phyloP scores from a whole-genome alignment of 768 basidiomycete species.

The Mrakia gelida region DNA sequence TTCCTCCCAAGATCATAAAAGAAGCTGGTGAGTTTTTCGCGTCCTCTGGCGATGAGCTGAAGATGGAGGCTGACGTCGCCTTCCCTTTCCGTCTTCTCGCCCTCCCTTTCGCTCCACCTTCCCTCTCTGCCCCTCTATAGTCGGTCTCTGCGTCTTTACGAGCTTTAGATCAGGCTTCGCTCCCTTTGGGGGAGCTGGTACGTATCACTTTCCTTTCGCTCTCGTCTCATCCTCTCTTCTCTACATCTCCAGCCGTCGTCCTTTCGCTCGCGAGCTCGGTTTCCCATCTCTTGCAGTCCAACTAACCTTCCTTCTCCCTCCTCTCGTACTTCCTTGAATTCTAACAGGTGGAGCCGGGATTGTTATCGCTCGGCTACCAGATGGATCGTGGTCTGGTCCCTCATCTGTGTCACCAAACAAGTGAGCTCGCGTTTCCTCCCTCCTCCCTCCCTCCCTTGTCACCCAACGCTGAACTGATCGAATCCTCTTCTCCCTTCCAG shows the following conservation, averaged over 20 bases:
- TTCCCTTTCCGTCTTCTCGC: neutral
- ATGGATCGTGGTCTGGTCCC: conserved; percentile 45
- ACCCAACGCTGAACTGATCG: too few species aligned
- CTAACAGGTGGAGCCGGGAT: conserved; percentile 40
- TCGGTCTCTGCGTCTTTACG: conserved; percentile 45
- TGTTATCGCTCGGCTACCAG: conserved; percentile 44
- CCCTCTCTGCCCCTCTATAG: neutral
- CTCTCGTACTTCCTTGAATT: neutral
- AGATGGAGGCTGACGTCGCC: neutral
- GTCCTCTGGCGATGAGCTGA: neutral
- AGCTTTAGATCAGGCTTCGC: conserved; percentile 43
- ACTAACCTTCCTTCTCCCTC: neutral
- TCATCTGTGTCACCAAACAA: conserved; percentile 44
- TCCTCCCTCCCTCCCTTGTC: neutral
- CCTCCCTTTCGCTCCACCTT: neutral
- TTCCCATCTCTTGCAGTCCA: too few species aligned
- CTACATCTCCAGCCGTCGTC: neutral
- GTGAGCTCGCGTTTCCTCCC: neutral
- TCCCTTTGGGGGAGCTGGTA: conserved; percentile 43
- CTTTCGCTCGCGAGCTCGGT: neutral
- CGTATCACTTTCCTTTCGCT: neutral
- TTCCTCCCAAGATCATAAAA: conserved; percentile 37
- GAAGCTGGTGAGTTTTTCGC: neutral
- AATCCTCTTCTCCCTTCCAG: neutral
- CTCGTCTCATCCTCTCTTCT: neutral